Evolutionary conservation across 768 basidiomycete genomes (phyloP).

Genomic region (Russula sp.): DNA sequence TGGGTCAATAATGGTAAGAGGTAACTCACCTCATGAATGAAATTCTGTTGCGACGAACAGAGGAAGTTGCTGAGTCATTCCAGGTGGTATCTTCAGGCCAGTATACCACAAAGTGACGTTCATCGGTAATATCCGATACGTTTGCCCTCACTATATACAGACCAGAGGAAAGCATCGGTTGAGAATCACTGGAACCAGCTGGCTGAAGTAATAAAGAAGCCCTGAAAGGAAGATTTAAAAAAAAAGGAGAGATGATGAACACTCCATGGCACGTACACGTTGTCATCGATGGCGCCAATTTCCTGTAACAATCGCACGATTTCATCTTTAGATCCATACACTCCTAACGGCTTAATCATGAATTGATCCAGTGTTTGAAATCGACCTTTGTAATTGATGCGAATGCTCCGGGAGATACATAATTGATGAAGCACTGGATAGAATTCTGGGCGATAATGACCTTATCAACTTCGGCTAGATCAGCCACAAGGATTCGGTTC

Average conservation of each 20-base stretch:
- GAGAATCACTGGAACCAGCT: slow-evolving; percentile 23
- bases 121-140: slow-evolving; percentile 20
- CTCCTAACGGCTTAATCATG: slow-evolving; percentile 49
- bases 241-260: not conserved
- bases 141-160: slow-evolving; percentile 43
- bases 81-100: slow-evolving; percentile 64
- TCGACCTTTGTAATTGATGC: slow-evolving; percentile 53
- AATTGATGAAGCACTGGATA: slow-evolving; percentile 48
- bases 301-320: slow-evolving; percentile 46
- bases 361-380: slow-evolving; percentile 50
- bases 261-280: slow-evolving; percentile 39
- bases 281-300: slow-evolving; percentile 40
- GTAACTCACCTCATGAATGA: slow-evolving; percentile 59
- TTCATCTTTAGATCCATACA: slow-evolving; percentile 54
- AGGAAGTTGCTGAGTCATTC: slow-evolving; percentile 47
- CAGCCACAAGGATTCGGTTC: not conserved
- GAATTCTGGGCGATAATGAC: slow-evolving; percentile 56
- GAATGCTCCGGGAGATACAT: slow-evolving; percentile 51
- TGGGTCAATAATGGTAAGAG: not conserved
- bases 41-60: slow-evolving; percentile 52
- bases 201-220: slow-evolving; percentile 28
- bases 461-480: slow-evolving; percentile 48
- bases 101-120: slow-evolving; percentile 48
- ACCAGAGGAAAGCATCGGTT: slow-evolving; percentile 46
- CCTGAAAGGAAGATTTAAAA: slow-evolving; percentile 21